These are phyloP conservation scores for Tulasnella sp. DNA, from an alignment of 768 basidiomycete species.

Conservation along the genomic window DNA sequence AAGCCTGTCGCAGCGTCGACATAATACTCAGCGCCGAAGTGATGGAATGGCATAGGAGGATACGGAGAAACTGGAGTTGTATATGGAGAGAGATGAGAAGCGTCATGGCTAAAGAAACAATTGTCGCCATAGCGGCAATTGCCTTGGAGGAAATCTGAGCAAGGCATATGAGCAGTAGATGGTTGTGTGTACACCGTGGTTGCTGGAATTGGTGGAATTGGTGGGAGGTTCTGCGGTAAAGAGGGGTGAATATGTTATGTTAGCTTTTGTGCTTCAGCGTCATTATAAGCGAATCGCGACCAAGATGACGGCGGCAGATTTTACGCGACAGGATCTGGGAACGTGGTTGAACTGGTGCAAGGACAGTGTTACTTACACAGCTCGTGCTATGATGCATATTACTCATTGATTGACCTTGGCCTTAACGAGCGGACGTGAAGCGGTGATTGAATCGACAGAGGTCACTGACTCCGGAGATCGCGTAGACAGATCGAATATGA, in stretches of 20 bases:
- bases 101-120: constrained; percentile 8
- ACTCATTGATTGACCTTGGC: too few species aligned
- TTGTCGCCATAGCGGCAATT: constrained; percentile 7
- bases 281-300: background rate
- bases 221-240: background rate
- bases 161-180: constrained; percentile 3
- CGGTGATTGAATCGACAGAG: too few species aligned
- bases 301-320: background rate
- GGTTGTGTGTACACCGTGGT: too few species aligned
- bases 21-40: too few species aligned
- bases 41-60: background rate
- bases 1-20: too few species aligned
- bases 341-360: background rate
- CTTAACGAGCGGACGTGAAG: too few species aligned
- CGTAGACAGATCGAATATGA: too few species aligned
- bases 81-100: background rate
- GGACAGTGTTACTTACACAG: too few species aligned
- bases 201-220: background rate
- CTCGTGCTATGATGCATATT: too few species aligned
- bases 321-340: background rate
- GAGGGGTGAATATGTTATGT: background rate
- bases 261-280: background rate
- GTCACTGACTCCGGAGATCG: too few species aligned
- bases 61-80: background rate
- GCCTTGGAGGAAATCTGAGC: constrained; percentile 7